Conservation (phyloP, 306 rosid species). For the Prunus dulcis region DNA sequence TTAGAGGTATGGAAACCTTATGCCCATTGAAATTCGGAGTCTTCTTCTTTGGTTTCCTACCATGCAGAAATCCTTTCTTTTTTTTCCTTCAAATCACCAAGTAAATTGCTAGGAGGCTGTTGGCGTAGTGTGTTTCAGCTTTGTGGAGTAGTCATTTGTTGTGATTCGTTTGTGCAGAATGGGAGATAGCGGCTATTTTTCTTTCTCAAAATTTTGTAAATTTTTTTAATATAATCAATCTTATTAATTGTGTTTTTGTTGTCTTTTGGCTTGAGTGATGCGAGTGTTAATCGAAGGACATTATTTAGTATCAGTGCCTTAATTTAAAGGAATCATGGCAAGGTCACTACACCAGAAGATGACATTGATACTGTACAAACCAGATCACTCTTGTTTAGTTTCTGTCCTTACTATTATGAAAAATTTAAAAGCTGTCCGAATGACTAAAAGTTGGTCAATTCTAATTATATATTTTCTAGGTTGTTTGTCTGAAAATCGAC, state of each 20-base stretch:
- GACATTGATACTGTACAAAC: background rate
- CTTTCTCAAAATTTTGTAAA: background rate
- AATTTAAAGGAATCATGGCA: background rate
- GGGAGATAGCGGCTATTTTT: background rate
- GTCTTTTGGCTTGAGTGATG: background rate
- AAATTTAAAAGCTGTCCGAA: background rate
- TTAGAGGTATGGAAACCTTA: constrained; percentile 79
- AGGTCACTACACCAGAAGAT: background rate
- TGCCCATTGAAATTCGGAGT: constrained; percentile 25
- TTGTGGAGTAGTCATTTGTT: constrained; percentile 1
- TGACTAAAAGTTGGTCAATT: background rate
- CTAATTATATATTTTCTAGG: background rate
- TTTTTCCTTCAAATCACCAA: constrained; percentile 3
- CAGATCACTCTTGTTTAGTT: background rate
- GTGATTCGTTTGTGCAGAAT: constrained; percentile 18
- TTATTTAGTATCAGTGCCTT: background rate
- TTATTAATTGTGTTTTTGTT: background rate
- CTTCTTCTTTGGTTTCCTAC: constrained; percentile 29
- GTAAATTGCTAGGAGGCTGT: constrained; percentile 23
- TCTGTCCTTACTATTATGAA: background rate
- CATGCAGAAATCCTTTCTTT: constrained; percentile 10
- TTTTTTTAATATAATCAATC: background rate
- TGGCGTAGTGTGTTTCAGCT: constrained; percentile 2
- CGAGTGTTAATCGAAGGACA: background rate
- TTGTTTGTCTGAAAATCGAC: background rate